phyloP scores from a whole-genome alignment of 495 filamentous ascomycete species.

The Entonaema liquescens region DNA sequence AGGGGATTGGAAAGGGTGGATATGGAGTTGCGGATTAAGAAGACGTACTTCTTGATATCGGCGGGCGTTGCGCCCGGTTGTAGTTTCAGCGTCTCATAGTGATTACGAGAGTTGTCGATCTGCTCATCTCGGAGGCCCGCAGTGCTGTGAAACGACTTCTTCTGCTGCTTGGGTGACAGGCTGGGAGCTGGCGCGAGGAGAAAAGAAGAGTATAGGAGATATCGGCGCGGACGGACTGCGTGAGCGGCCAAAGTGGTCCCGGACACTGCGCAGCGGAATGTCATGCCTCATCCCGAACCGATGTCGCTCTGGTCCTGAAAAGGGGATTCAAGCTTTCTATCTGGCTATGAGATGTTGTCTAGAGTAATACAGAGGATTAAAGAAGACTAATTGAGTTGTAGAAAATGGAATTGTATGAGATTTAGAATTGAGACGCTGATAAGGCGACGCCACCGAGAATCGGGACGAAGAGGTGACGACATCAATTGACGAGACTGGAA shows the following conservation, averaged over 20 bases:
- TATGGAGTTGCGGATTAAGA: not conserved
- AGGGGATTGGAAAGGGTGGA: not conserved
- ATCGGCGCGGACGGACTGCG: constrained; percentile 28
- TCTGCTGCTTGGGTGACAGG: not conserved
- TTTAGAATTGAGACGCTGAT: not conserved
- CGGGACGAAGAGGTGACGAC: constrained; percentile 24
- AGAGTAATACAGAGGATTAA: not conserved
- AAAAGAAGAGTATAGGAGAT: constrained; percentile 14
- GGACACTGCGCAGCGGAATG: constrained; percentile 29
- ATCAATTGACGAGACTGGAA: constrained; percentile 19
- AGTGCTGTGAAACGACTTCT: constrained; percentile 22
- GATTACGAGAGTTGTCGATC: constrained; percentile 55
- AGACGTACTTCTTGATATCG: constrained; percentile 87
- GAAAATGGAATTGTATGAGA: not conserved
- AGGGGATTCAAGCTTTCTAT: not conserved
- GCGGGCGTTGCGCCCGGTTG: constrained; percentile 69
- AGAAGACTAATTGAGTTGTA: not conserved
- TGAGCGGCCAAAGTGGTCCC: constrained; percentile 16
- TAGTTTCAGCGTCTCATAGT: constrained; percentile 87
- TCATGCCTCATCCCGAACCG: constrained; percentile 40
- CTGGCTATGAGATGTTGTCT: not conserved
- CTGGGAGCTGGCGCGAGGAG: not conserved
- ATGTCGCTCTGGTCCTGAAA: constrained; percentile 10
- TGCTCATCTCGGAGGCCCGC: constrained; percentile 37
- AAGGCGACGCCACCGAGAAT: constrained; percentile 9